Percentiles rank a stretch among this genome's conserved stretches.
These are phyloP conservation scores for Trametes punicea DNA, from an alignment of 768 basidiomycete genomes.

Conservation along the genomic window DNA sequence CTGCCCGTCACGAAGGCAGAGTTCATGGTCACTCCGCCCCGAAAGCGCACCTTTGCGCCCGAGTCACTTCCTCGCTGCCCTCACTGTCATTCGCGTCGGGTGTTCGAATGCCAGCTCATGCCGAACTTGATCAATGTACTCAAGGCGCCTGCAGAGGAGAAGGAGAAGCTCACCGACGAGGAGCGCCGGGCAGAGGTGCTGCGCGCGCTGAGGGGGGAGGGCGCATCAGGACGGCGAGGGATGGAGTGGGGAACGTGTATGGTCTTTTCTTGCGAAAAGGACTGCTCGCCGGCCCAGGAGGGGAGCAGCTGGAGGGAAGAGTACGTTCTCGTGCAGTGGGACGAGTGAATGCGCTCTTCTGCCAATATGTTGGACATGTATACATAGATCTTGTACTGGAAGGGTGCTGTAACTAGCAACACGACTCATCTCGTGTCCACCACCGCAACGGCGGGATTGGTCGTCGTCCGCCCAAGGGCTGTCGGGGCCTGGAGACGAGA, in stretches of 20 bases:
- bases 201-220: slow-evolving; percentile 47
- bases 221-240: slow-evolving; percentile 44
- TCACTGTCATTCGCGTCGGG: slow-evolving; percentile 59
- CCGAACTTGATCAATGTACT: slow-evolving; percentile 88
- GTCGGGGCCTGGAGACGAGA: too few relatives aligned
- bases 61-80: slow-evolving; percentile 57
- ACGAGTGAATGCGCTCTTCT: slow-evolving; percentile 41
- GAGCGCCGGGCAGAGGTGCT: slow-evolving; percentile 65
- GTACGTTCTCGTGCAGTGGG: slow-evolving; percentile 73
- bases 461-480: too few relatives aligned
- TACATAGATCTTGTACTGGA: too few relatives aligned
- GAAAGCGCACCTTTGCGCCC: slow-evolving; percentile 53
- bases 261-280: slow-evolving; percentile 81
- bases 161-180: slow-evolving; percentile 51
- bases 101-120: slow-evolving; percentile 94
- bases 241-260: slow-evolving; percentile 97
- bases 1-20: slow-evolving; percentile 55
- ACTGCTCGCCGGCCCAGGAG: slow-evolving; percentile 45
- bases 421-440: too few relatives aligned
- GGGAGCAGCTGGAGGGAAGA: slow-evolving; percentile 69
- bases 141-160: slow-evolving; percentile 31
- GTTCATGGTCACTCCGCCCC: slow-evolving; percentile 49
- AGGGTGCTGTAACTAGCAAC: too few relatives aligned
- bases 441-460: too few relatives aligned
- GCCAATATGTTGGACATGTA: background rate